These are phyloP conservation scores for Blastomyces silverae DNA, from an alignment of 2,329 filamentous ascomycete genomes.

Conservation along the genomic window DNA sequence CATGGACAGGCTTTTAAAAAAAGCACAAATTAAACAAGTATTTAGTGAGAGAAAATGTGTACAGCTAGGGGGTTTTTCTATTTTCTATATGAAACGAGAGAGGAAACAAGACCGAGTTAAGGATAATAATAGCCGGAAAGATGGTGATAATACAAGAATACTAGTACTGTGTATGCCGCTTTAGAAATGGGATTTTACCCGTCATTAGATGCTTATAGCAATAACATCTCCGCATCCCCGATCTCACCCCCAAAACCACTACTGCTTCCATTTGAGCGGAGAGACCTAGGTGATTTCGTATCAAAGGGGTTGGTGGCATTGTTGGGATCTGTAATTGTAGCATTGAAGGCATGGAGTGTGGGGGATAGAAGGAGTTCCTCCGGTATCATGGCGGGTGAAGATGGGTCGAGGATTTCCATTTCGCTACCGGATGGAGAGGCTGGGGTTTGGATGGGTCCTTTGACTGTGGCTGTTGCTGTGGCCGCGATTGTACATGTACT, in stretches of 20 bases:
- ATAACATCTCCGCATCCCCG: slow-evolving; percentile 7
- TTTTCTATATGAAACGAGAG: background rate
- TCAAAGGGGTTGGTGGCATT: background rate
- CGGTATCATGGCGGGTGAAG: background rate
- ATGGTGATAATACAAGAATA: background rate
- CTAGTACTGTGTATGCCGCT: background rate
- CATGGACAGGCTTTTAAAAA: background rate
- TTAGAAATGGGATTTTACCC: background rate
- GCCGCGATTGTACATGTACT: background rate
- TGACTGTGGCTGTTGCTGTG: background rate
- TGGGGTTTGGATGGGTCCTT: background rate
- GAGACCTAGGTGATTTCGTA: background rate
- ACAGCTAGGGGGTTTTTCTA: background rate
- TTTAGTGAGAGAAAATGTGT: background rate
- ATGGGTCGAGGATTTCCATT: slow-evolving; percentile 12
- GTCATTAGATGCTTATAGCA: background rate
- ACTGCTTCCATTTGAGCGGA: background rate
- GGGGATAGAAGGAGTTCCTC: slow-evolving; percentile 9
- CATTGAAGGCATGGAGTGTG: background rate
- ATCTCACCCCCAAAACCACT: background rate
- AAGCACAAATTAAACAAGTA: background rate
- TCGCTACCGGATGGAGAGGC: slow-evolving; percentile 1
- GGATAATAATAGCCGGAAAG: background rate
- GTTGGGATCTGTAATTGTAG: background rate
- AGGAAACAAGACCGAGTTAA: background rate